Base-by-base conservation (phyloP, 352 stramenopile species). In the Globisporangium irregulare region DNA sequence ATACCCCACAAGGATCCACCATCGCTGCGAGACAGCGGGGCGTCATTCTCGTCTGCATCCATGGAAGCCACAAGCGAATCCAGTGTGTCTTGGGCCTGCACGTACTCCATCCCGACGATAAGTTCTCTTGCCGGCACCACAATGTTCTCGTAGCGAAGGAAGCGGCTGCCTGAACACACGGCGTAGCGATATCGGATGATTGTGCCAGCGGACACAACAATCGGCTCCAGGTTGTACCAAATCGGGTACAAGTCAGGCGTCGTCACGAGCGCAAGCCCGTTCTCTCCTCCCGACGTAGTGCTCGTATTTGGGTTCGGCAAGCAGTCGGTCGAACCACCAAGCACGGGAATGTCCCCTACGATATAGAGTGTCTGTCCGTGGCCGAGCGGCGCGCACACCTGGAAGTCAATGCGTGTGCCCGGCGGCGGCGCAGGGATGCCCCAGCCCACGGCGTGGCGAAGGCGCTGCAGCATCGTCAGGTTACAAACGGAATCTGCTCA, bases 151-250 rank as follows among this genome's bases (percentile, higher is more conserved):
- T 91, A 95, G 6, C 87, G 87, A 34, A 85, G 65, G 58, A 97
- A 97, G 62, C 73, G 81, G 48, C 84, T 88, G 15, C 84, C 87
- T 0, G 87, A 87, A 66, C 86, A 96, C 29, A 97, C 74, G 2
- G 85, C 89, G 65, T 97, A 97, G 62, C 87, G 84, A 68, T 97
- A 97, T 24, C 73, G 82, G 51, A 97, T 80, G 24, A 83, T 77
- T 1, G 85, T 78, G 34, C 78, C 85, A 0, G 82, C 73, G 14
- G 82, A 84, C 51, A 90, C 76, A 43, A 93, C 57, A 3, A 97
- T 78, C 2, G 89, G 87, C 59, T 94, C 87, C 27, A 92, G 66
- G 67, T 95, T 97, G 78, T 96, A 97, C 89, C 89, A 97, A 55
- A 95, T 90, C 29, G 89, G 89, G 69, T 90, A 95, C 72, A 95